Evolutionary conservation across 2,329 filamentous ascomycete species (phyloP).

Genomic region (Phialemoniopsis sp.): DNA sequence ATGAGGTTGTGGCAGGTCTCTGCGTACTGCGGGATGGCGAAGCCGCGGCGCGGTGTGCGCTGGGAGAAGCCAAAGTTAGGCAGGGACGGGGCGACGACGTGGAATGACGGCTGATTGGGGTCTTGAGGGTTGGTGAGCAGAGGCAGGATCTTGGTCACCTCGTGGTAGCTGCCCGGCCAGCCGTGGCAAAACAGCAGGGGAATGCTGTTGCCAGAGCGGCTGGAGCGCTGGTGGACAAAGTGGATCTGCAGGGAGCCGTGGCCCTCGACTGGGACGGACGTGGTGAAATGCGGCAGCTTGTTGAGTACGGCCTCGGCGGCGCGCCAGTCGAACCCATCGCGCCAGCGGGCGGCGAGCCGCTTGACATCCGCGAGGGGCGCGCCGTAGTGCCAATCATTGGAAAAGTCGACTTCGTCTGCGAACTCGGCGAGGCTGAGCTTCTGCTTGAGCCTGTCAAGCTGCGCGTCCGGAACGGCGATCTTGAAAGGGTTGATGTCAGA

Average conservation of each 20-base stretch:
- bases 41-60: constrained; percentile 42
- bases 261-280: constrained; percentile 46
- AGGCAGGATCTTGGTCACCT: constrained; percentile 27
- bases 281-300: constrained; percentile 53
- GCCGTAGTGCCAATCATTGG: constrained; percentile 47
- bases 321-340: constrained; percentile 56
- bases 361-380: constrained; percentile 56
- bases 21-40: constrained; percentile 57
- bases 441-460: constrained; percentile 47
- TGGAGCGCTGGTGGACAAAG: constrained; percentile 55
- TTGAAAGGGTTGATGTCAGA: too few relatives aligned
- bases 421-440: constrained; percentile 43
- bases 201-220: constrained; percentile 50
- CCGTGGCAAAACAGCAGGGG: constrained; percentile 39
- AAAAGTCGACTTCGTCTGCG: constrained; percentile 2
- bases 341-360: constrained; percentile 54
- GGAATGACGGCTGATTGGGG: constrained; percentile 37
- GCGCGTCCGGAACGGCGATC: too few relatives aligned
- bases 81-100: constrained; percentile 54
- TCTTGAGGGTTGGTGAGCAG: constrained; percentile 21
- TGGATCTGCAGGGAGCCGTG: constrained; percentile 59
- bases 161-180: constrained; percentile 36
- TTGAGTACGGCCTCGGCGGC: constrained; percentile 56
- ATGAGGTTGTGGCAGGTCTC: constrained; percentile 65
- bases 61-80: constrained; percentile 48